Base-by-base conservation (phyloP, 2,329 filamentous ascomycete genomes). In the Lachnellula willkommii region DNA sequence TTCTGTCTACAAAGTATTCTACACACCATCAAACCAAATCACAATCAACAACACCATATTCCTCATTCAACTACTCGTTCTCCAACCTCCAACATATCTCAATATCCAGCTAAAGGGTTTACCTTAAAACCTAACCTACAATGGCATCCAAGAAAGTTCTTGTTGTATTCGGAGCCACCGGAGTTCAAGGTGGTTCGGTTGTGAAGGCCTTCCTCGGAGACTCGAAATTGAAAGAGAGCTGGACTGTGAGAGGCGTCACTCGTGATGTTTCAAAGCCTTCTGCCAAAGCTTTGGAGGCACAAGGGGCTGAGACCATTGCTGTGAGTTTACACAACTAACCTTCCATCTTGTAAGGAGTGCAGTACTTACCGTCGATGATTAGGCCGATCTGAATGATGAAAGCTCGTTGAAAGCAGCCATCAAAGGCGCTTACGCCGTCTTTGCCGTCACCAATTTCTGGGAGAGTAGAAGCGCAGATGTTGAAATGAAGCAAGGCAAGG, bases 171-270 rank as follows among this genome's bases (percentile, higher is more conserved):
- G 77, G 77, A 14, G 76, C 74, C 24, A 79, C 77, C 8, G 78
- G 75, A 40, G 75, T 74, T 55, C 77, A 81, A 57, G 79, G 78
- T 55, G 76, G 77, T n/a, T 77, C 76, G 4, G 77, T 81, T n/a
- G 75, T 74, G 37, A 75, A 74, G 26, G 70, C 73, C 7, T 78
- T 81, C 60, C 75, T 80, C 57, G 70, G 70, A 52, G 74, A 81
- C 68, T 64, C 77, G 2, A 66, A 63, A n/a, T 70, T 74, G 28
- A 61, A 61, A 47, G 67, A 74, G 1, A 67, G 61, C 35, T 80
- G 73, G 66, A 66, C 68, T 8, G 76, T 81, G 47, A 76, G 77
- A 40, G 77, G 72, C 42, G 59, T 81, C 40, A 80, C 77, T 28
- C 74, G 79, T 42, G 70, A 80, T 54, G 57, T 73, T 1, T 53